phyloP scores from a whole-genome alignment of 139 green algal species.

The Haematococcus sp. region DNA sequence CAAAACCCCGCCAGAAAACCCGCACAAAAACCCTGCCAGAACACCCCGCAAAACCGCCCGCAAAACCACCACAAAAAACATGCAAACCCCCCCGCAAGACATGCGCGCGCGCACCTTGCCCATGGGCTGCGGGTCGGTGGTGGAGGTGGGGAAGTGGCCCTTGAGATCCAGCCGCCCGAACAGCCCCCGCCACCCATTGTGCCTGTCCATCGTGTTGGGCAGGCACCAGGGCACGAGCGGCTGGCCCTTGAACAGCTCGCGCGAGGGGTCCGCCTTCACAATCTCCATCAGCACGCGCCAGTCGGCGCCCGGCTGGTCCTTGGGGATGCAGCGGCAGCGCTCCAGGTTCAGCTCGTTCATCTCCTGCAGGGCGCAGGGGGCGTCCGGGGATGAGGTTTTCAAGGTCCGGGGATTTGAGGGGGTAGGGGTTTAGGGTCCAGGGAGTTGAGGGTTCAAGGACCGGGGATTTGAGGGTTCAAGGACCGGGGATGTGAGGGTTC shows the following conservation, averaged over 20 bases:
- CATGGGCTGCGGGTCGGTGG: conserved; percentile 97
- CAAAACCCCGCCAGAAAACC: no score
- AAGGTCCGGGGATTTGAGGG: no score
- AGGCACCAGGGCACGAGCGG: conserved; percentile 95
- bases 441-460: no score
- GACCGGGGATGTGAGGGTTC: no score
- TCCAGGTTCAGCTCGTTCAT: conserved; percentile 98
- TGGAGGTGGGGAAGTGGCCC: conserved; percentile 97
- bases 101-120: conserved; percentile 73
- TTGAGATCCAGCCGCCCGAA: conserved; percentile 89
- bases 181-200: conserved; percentile 96
- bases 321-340: conserved; percentile 92
- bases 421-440: no score
- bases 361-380: conserved; percentile 16
- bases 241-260: conserved; percentile 67
- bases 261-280: conserved; percentile 62
- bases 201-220: conserved; percentile 89
- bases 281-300: conserved; percentile 88
- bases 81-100: no score
- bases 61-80: no score
- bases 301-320: conserved; percentile 85
- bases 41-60: no score
- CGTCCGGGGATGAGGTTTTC: no score
- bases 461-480: no score
- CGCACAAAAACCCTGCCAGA: no score